These are phyloP conservation scores for Colletotrichum paranaense DNA, from an alignment of 2,329 filamentous ascomycete species.

Conservation along the genomic window DNA sequence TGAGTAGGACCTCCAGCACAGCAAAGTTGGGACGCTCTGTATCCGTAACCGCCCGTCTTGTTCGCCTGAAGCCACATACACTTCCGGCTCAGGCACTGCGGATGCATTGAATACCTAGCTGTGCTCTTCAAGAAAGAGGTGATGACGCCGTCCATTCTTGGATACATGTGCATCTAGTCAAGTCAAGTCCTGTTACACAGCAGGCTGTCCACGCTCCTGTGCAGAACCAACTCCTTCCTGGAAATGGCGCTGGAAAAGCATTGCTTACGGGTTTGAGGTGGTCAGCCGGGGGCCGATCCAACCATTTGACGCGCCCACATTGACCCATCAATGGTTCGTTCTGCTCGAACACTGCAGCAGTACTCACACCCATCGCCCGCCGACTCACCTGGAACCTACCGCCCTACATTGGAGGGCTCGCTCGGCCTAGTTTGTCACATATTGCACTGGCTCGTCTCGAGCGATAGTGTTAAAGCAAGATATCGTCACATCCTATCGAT, in stretches of 20 bases:
- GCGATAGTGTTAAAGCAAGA: conserved; percentile 34
- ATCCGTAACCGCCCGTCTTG: neutral
- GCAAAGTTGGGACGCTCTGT: neutral
- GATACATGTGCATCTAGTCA: neutral
- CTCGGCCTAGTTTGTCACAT: conserved; percentile 29
- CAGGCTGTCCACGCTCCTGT: conserved; percentile 9
- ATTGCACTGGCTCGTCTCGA: conserved; percentile 32
- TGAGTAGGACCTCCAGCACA: neutral
- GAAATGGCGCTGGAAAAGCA: neutral
- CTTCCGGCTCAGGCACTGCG: neutral
- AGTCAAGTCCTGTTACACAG: conserved; percentile 3
- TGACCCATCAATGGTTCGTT: neutral
- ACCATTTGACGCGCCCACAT: neutral
- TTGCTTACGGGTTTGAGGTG: neutral
- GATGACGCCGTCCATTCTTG: neutral
- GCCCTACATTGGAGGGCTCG: neutral
- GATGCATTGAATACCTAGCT: neutral
- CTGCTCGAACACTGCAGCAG: neutral
- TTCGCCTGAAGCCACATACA: neutral
- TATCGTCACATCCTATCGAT: conserved; percentile 37
- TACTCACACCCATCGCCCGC: neutral
- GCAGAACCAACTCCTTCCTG: conserved; percentile 7
- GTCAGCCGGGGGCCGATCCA: neutral
- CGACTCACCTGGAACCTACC: conserved; percentile 16
- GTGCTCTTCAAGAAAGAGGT: neutral